phyloP scores from a whole-genome alignment of 257 asterid species.

The Phtheirospermum japonicum region DNA sequence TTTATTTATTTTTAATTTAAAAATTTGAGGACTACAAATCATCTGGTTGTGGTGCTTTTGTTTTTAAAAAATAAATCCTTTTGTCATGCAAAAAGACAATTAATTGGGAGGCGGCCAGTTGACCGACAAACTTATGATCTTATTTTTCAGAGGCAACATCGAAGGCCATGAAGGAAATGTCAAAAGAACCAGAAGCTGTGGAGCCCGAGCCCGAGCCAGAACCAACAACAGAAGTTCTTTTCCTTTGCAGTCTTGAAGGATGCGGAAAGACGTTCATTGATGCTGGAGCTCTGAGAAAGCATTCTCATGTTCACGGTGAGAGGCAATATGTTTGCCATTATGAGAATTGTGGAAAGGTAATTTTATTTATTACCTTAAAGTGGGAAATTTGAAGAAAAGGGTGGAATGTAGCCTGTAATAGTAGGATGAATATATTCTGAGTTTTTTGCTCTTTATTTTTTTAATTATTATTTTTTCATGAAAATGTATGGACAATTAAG shows the following conservation, averaged over 20 bases:
- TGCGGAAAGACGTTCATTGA: constrained; percentile 98
- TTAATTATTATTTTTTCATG: too few relatives aligned
- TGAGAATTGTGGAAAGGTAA: constrained; percentile 80
- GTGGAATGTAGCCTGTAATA: too few relatives aligned
- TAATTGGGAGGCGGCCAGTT: constrained; percentile 9
- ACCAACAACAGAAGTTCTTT: constrained; percentile 97
- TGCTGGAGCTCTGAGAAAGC: constrained; percentile 96
- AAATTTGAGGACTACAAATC: too few relatives aligned
- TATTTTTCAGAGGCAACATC: constrained; percentile 59
- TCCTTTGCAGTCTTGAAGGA: constrained; percentile 94
- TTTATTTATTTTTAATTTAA: too few relatives aligned
- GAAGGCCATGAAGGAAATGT: constrained; percentile 61
- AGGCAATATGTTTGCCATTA: constrained; percentile 92
- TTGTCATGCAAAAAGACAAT: constrained; percentile 24
- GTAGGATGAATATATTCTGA: background rate
- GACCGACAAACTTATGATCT: constrained; percentile 26
- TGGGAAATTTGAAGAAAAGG: too few relatives aligned
- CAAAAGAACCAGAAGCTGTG: constrained; percentile 58
- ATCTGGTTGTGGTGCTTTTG: background rate
- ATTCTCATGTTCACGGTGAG: constrained; percentile 98
- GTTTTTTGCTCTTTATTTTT: background rate
- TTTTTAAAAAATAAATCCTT: background rate
- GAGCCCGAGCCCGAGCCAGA: constrained; percentile 97
- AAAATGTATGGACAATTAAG: too few relatives aligned
- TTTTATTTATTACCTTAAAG: too few relatives aligned